A percentile compares a stretch with the other conserved stretches of the same genome.
Evolutionary conservation across 2,329 filamentous ascomycete species (phyloP).

Genomic region (Calonectria naviculata): DNA sequence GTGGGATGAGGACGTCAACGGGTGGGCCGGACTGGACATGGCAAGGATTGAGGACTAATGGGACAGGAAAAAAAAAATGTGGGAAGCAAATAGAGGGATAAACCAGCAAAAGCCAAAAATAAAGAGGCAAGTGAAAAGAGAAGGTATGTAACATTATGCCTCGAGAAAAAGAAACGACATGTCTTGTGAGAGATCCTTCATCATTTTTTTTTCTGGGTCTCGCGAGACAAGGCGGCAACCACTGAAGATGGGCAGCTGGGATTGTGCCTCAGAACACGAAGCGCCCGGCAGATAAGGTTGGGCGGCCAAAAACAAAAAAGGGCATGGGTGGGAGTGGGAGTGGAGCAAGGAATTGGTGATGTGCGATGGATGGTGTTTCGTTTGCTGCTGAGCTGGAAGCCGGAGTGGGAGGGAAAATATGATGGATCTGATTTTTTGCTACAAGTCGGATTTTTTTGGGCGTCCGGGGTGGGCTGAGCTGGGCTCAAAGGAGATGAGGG

Average conservation of each 20-base stretch:
- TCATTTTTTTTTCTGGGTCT: constrained; percentile 10
- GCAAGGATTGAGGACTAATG: not conserved
- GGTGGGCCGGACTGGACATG: not conserved
- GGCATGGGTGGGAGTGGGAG: not conserved
- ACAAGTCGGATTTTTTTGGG: constrained; percentile 1
- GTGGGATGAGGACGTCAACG: not conserved
- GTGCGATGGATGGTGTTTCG: constrained; percentile 1
- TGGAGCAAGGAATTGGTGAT: constrained; percentile 4
- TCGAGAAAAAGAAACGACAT: constrained; percentile 7
- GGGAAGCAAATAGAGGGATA: not conserved
- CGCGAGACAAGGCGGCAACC: constrained; percentile 1
- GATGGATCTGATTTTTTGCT: not conserved
- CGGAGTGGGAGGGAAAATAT: not conserved
- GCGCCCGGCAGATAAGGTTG: constrained; percentile 22
- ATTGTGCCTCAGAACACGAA: constrained; percentile 3
- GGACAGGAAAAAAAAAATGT: not conserved
- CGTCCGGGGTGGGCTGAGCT: not conserved
- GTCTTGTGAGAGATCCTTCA: constrained; percentile 10
- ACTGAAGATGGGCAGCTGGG: constrained; percentile 11
- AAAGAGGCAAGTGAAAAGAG: not conserved
- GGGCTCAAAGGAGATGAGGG: not conserved
- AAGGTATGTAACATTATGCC: not conserved
- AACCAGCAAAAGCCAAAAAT: not conserved
- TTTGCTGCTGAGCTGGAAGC: constrained; percentile 5
- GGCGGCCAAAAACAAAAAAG: not conserved